These are phyloP conservation scores for Plicaturopsis crispa DNA, from an alignment of 768 basidiomycete species.

Conservation along the genomic window DNA sequence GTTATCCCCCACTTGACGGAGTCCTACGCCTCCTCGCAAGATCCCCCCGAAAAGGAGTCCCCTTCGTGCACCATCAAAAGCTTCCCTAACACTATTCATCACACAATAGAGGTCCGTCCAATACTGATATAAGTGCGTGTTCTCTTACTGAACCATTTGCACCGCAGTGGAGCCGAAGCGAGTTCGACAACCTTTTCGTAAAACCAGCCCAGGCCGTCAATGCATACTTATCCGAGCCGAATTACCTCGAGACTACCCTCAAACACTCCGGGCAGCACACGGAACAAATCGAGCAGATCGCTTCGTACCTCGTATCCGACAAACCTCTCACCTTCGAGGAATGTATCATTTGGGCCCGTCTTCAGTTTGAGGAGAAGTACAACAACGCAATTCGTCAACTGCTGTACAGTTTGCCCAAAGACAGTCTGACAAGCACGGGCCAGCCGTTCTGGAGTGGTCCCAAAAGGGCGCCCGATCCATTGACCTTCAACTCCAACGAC, in stretches of 20 bases:
- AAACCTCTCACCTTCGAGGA: slow-evolving; percentile 96
- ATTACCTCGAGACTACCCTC: slow-evolving; percentile 85
- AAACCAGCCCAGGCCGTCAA: slow-evolving; percentile 93
- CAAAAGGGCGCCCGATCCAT: slow-evolving; percentile 90
- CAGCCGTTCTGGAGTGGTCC: slow-evolving; percentile 99
- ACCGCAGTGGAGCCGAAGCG: slow-evolving; percentile 82
- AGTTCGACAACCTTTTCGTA: slow-evolving; percentile 89
- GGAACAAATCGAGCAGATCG: slow-evolving; percentile 83
- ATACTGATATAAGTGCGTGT: not conserved
- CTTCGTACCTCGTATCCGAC: slow-evolving; percentile 83
- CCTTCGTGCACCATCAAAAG: slow-evolving; percentile 98
- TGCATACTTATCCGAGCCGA: slow-evolving; percentile 93
- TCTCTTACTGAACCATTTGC: slow-evolving; percentile 1
- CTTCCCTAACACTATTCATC: slow-evolving; percentile 96
- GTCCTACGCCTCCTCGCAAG: slow-evolving; percentile 95
- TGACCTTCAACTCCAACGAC: slow-evolving; percentile 80
- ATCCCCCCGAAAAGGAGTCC: slow-evolving; percentile 96
- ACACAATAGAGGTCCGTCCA: slow-evolving; percentile 82
- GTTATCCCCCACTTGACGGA: slow-evolving; percentile 92
- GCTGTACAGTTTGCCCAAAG: slow-evolving; percentile 90
- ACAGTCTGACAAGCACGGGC: slow-evolving; percentile 83
- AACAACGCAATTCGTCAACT: slow-evolving; percentile 91
- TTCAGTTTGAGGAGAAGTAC: slow-evolving; percentile 93
- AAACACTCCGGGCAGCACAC: slow-evolving; percentile 90
- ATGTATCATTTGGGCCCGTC: slow-evolving; percentile 93